Percentiles rank a stretch among this genome's conserved stretches.
Conservation (phyloP, 495 filamentous ascomycete genomes). For the Choiromyces venosus region DNA sequence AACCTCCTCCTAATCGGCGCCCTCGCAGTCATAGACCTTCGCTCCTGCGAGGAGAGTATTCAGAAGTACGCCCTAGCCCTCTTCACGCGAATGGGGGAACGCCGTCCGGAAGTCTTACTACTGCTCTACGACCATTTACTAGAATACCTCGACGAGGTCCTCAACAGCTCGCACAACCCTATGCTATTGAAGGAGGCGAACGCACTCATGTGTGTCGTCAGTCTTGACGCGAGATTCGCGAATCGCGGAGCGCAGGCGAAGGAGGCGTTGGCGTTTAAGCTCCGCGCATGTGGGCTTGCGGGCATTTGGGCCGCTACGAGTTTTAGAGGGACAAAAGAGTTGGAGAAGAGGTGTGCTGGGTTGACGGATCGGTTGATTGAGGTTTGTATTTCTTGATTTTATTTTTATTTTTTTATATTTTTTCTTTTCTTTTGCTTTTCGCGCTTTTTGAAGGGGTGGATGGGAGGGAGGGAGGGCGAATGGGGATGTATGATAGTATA, state of each 20-base stretch:
- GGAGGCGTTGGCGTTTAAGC: slow-evolving; percentile 27
- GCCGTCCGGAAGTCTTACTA: slow-evolving; percentile 35
- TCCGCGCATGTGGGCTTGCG: slow-evolving; percentile 35
- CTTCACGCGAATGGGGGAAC: slow-evolving; percentile 32
- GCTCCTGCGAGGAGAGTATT: slow-evolving; percentile 37
- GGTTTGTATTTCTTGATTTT: slow-evolving; percentile 20
- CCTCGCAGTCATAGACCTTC: slow-evolving; percentile 39
- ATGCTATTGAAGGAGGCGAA: slow-evolving; percentile 38
- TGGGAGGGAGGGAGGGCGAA: background rate
- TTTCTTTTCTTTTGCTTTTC: background rate
- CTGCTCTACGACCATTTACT: slow-evolving; percentile 40
- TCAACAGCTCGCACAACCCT: slow-evolving; percentile 35
- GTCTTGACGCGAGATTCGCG: slow-evolving; percentile 34
- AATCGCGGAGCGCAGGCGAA: slow-evolving; percentile 29
- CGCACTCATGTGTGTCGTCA: slow-evolving; percentile 37
- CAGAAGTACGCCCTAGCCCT: slow-evolving; percentile 31
- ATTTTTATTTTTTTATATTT: background rate
- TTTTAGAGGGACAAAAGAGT: slow-evolving; percentile 36
- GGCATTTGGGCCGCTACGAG: slow-evolving; percentile 41
- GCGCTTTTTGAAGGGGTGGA: background rate
- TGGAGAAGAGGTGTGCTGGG: slow-evolving; percentile 41
- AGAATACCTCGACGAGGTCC: slow-evolving; percentile 35
- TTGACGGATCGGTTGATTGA: slow-evolving; percentile 42
- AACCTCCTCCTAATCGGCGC: slow-evolving; percentile 34
- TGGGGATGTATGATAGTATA: slow-evolving; percentile 30